These are phyloP conservation scores for Theobroma cacao DNA, from an alignment of 345 rosid genomes.

Conservation along the genomic window DNA sequence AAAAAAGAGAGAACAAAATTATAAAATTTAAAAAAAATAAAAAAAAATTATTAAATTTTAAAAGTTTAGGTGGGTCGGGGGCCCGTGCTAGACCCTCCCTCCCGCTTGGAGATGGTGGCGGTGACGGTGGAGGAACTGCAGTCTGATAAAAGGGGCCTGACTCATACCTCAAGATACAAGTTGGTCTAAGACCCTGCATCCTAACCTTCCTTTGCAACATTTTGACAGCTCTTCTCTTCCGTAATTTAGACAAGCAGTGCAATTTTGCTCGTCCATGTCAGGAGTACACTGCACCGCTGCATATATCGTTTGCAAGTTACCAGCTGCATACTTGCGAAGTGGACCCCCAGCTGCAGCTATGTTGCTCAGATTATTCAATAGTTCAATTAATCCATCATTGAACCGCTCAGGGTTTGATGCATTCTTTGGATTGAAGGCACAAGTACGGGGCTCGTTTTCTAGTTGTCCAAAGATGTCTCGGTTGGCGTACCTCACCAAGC, in stretches of 20 bases:
- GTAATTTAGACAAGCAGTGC: conserved; percentile 32
- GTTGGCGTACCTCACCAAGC: conserved; percentile 47
- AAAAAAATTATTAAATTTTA: too few relatives aligned
- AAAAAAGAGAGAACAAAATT: too few relatives aligned
- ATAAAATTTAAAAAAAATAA: too few relatives aligned
- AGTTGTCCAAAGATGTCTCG: conserved; percentile 19
- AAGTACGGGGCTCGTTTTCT: conserved; percentile 17
- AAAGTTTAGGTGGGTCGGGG: too few relatives aligned
- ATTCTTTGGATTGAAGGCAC: conserved; percentile 13
- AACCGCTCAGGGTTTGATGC: conserved; percentile 23
- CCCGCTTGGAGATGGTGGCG: background rate
- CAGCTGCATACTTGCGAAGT: conserved; percentile 6
- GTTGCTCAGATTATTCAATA: background rate
- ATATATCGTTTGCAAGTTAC: conserved; percentile 11
- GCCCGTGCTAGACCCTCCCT: too few relatives aligned
- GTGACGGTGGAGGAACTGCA: background rate
- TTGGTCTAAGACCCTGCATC: conserved; percentile 31
- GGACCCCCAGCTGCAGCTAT: conserved; percentile 1
- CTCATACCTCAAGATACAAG: conserved; percentile 26
- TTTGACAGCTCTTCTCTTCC: conserved; percentile 10
- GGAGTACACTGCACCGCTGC: conserved; percentile 53
- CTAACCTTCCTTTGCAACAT: conserved; percentile 32
- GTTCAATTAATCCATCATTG: conserved; percentile 24
- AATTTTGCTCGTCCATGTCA: conserved; percentile 37
- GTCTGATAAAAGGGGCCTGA: conserved; percentile 6